Base-by-base conservation (phyloP, 78 protist genomes). In the Dictyostelium discoideum region DNA sequence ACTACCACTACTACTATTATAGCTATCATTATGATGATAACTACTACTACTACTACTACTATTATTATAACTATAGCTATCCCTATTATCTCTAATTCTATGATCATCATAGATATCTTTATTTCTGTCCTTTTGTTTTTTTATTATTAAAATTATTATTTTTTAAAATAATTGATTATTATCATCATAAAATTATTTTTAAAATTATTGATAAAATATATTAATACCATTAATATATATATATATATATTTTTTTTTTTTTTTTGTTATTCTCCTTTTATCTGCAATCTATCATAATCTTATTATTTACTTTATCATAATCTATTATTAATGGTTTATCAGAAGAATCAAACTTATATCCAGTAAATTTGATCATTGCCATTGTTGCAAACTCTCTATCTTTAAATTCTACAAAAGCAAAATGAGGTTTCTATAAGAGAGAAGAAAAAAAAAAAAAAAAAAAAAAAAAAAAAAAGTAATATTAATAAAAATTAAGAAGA, bases 391-490 rank as follows among this genome's bases (percentile, higher is more conserved):
- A 90, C 37, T 85, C 95, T 32, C 54, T 82, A 73, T 90, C 95
- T 54, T 82, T 90, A 72, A 72, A 90, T 80, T 90, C 95, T 29
- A 90, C 44, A 90, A 90, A 90, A 5, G 95, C 95, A 90, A 82
- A 90, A 77, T 54, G 60, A 50, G 87, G 87, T 90, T 90, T 90
- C 95, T 90, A 26, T 50, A 7, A 9, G 16, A 50, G 7, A 67
- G 7, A 22, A 24, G 5, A 67, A 22, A 24, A 67, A 67, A 8
- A 67, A 22, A 24, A 22, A 67, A 13, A 67, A 67, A 20, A 67
- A 22, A 20, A 67, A 67, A 16, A 14, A 69, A 22, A 69, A 69
- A 69, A 69, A 85, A 6, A 2, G 18, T 4, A 4, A 40, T 40
- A 4, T 40, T 40, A 4, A 8, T 0, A 46, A 46, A 46, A 46